Evolutionary conservation across 2,329 filamentous ascomycete species (phyloP).

Genomic region (Ascochyta lentis): DNA sequence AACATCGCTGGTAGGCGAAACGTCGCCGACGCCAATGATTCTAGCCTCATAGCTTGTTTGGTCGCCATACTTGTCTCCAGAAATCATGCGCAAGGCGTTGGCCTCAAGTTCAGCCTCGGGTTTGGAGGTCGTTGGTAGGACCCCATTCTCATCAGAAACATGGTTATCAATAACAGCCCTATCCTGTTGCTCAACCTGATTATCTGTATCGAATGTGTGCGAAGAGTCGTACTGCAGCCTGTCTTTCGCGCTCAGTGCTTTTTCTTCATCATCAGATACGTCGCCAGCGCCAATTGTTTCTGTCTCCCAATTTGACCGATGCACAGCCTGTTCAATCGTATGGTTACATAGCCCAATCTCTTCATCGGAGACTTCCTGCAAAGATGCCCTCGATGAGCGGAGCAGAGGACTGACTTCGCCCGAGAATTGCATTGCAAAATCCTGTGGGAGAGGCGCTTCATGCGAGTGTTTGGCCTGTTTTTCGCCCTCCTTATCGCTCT

Average conservation of each 20-base stretch:
- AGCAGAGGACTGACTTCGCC: slow-evolving; percentile 34
- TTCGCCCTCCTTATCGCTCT: neutral
- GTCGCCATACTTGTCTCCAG: neutral
- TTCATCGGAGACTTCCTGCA: slow-evolving; percentile 12
- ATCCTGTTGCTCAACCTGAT: neutral
- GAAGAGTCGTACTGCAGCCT: neutral
- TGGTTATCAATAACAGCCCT: neutral
- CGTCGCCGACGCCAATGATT: slow-evolving; percentile 28
- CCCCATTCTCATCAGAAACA: neutral
- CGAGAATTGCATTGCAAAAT: slow-evolving; percentile 4
- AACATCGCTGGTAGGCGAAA: slow-evolving; percentile 26
- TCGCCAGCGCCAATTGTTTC: slow-evolving; percentile 32
- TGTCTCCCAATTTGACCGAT: slow-evolving; percentile 24
- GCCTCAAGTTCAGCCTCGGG: neutral
- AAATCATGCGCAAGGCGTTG: neutral
- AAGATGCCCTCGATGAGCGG: slow-evolving; percentile 18
- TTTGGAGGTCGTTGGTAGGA: neutral
- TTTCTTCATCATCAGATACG: slow-evolving; percentile 20
- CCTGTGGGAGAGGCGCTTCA: slow-evolving; percentile 12
- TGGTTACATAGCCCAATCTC: neutral
- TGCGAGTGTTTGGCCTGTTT: neutral
- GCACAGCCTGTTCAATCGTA: neutral
- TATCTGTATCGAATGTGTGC: neutral
- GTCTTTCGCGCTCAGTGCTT: neutral
- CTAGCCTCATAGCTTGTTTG: slow-evolving; percentile 26